Percentiles rank a stretch among this genome's conserved stretches.
Conservation (phyloP, 1,284 basidiomycete genomes). For the Sporisorium iseilematis-ciliati region DNA sequence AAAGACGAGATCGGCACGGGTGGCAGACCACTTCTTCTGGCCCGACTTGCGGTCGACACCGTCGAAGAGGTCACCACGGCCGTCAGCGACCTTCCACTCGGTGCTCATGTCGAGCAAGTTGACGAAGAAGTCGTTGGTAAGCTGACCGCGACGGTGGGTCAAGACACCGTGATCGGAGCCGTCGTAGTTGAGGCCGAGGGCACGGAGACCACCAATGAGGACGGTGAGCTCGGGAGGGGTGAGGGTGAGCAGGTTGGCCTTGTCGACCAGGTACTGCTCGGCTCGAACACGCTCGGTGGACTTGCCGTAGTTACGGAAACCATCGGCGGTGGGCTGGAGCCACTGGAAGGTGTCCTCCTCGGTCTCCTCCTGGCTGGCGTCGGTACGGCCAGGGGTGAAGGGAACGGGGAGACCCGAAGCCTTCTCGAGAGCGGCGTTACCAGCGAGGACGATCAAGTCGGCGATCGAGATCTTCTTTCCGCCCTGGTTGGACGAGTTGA, state of each 20-base stretch:
- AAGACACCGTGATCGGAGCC: constrained; percentile 37
- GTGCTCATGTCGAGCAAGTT: constrained; percentile 50
- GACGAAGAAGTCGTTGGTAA: constrained; percentile 47
- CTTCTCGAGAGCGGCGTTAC: constrained; percentile 49
- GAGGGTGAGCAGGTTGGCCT: constrained; percentile 44
- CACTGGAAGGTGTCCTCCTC: constrained; percentile 39
- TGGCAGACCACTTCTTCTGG: constrained; percentile 50
- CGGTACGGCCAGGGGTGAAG: constrained; percentile 46
- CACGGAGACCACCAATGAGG: constrained; percentile 47
- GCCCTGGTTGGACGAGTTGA: constrained; percentile 42
- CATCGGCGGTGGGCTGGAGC: constrained; percentile 41
- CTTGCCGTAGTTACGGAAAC: constrained; percentile 43
- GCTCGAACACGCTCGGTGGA: constrained; percentile 40
- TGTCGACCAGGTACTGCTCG: constrained; percentile 45
- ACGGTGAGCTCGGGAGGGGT: constrained; percentile 42
- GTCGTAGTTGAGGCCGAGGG: constrained; percentile 44
- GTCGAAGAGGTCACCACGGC: constrained; percentile 36
- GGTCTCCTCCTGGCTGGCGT: constrained; percentile 41
- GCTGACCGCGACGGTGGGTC: constrained; percentile 37
- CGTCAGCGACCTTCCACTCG: constrained; percentile 47
- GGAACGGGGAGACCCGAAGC: constrained; percentile 42
- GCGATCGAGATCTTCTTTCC: constrained; percentile 49
- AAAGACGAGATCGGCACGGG: constrained; percentile 42
- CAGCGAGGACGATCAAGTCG: constrained; percentile 43
- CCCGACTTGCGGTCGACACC: constrained; percentile 46